phyloP scores from a whole-genome alignment of 176 grass and related monocot genomes.

The Oryza glaberrima region DNA sequence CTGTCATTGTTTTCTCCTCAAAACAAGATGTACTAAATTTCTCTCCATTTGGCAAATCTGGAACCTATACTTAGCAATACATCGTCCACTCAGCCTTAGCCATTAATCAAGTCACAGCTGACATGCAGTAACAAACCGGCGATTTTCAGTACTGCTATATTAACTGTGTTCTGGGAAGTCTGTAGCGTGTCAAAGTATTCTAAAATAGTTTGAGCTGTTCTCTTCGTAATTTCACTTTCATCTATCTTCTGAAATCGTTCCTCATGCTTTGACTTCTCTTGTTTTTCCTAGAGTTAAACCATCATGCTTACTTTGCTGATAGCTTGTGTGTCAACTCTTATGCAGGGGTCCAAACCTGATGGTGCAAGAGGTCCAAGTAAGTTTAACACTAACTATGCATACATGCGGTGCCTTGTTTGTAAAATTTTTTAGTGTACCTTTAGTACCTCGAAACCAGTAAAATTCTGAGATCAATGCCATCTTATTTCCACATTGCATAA shows the following conservation, averaged over 20 bases:
- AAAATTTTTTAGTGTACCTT: neutral
- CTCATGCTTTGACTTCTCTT: conserved; percentile 1
- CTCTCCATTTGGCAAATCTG: neutral
- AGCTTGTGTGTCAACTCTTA: neutral
- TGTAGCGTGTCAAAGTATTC: too few relatives aligned
- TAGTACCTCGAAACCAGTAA: conserved; percentile 10
- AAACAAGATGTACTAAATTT: conserved; percentile 1
- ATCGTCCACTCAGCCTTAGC: neutral
- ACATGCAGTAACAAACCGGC: neutral
- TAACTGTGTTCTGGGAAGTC: too few relatives aligned
- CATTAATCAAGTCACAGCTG: neutral
- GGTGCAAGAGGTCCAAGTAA: conserved; percentile 74
- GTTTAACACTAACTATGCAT: conserved; percentile 27
- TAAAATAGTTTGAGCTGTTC: conserved; percentile 5
- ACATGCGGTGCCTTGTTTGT: neutral
- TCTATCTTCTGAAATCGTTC: neutral
- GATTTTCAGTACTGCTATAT: neutral
- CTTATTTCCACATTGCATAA: neutral
- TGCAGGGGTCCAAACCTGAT: conserved; percentile 74
- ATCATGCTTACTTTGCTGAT: conserved; percentile 29
- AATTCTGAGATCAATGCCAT: neutral
- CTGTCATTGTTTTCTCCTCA: neutral
- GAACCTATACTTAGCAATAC: neutral
- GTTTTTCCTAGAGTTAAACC: conserved; percentile 11
- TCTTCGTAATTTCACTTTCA: neutral